Percentiles rank a stretch among this genome's conserved stretches.
phyloP scores from a whole-genome alignment of 305 asterid genomes.

The Ilex paraguariensis region DNA sequence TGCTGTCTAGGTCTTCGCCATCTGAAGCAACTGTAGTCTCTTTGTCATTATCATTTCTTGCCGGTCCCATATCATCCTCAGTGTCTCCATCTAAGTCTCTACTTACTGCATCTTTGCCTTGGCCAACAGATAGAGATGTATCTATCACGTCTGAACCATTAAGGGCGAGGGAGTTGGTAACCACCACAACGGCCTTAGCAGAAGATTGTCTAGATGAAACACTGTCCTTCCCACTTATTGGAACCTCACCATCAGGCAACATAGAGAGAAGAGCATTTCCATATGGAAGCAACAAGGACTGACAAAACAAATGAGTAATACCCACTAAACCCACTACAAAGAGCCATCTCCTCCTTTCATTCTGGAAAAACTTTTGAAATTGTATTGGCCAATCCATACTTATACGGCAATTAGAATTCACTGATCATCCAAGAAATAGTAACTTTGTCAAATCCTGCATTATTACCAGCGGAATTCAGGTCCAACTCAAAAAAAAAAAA shows the following conservation, averaged over 20 bases:
- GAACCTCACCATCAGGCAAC: slow-evolving; percentile 31
- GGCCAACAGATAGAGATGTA: slow-evolving; percentile 23
- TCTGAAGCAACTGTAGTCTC: slow-evolving; percentile 23
- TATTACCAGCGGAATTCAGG: too few relatives aligned
- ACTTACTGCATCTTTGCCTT: slow-evolving; percentile 22
- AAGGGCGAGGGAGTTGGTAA: slow-evolving; percentile 8
- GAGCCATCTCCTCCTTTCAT: slow-evolving; percentile 73
- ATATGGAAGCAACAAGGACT: slow-evolving; percentile 78
- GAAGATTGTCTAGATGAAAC: slow-evolving; percentile 20
- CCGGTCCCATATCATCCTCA: slow-evolving; percentile 13
- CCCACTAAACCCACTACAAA: slow-evolving; percentile 65
- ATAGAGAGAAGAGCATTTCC: slow-evolving; percentile 58
- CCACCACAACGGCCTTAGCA: slow-evolving; percentile 16
- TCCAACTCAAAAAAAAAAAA: too few relatives aligned
- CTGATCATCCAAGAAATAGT: too few relatives aligned
- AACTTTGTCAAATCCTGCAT: too few relatives aligned
- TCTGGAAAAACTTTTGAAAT: slow-evolving; percentile 41
- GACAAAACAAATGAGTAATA: slow-evolving; percentile 72
- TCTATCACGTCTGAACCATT: slow-evolving; percentile 19
- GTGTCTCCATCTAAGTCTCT: slow-evolving; percentile 11
- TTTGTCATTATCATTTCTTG: slow-evolving; percentile 21
- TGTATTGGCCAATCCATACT: slow-evolving; percentile 37
- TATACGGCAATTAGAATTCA: not conserved
- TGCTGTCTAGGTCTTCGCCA: slow-evolving; percentile 31
- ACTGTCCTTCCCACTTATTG: slow-evolving; percentile 8